Base-by-base conservation (phyloP, 192 early-diverging fungal genomes). In the Backusella westeae region DNA sequence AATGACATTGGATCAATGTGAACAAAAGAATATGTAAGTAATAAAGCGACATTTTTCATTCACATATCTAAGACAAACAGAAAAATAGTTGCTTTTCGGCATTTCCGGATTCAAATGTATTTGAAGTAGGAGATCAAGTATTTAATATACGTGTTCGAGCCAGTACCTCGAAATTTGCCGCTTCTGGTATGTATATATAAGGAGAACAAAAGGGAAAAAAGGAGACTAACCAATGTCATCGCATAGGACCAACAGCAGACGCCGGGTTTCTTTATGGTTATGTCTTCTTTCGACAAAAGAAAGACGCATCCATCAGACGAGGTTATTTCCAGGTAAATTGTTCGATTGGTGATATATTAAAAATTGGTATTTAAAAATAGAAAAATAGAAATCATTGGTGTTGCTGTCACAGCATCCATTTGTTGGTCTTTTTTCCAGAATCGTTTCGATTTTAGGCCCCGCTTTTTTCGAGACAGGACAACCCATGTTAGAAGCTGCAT, bases 231-330 rank as follows among this genome's bases (percentile, higher is more conserved):
- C 15, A 17, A 23, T 17, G 2, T 9, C 5, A 14, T 42, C 10
- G 2, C 12, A n/a, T 34, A 86, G 87, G 87, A 8, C 87, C 87
- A 19, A 87, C 87, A 4, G 81, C 86, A 17, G 83, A 87, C 68
- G 84, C 89, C 46, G 85, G 86, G 35, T 90, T 90, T 65, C 71
- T 89, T 8, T 95, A 98, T 82, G 95, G 94, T 36, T 96, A 97
- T 85, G 96, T 96, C 14, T 97, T 96, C 77, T 98, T 98, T 77
- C 87, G 96, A 32, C 96, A 99, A 80, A 91, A 95, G 81, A 89
- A 91, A 80, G 96, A 99, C 81, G 84, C 90, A 14, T 82, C 88
- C 34, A 93, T 97, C 77, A 85, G 92, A 14, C 91, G 97, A 49
- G 97, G 97, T 21, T 97, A 92, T 69, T 96, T 97, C 78, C 97